Base-by-base conservation (phyloP, 192 early-diverging fungal genomes). In the Backusella circina region DNA sequence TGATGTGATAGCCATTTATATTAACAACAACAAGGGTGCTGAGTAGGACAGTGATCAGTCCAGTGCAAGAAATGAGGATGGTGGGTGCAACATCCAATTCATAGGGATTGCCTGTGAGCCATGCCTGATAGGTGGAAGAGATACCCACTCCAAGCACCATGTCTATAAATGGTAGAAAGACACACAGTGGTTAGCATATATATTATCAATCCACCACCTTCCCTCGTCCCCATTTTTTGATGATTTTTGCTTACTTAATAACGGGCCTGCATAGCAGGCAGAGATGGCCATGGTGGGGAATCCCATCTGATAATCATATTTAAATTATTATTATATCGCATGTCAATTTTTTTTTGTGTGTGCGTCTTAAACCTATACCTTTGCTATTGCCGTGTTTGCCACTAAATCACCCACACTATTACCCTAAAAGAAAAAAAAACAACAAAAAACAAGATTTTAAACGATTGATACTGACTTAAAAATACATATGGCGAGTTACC, bases 221-320 rank as follows among this genome's bases (percentile, higher is more conserved):
- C 16, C 50, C 18, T n/a, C n/a, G n/a, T n/a, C 7, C 23, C 15
- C 71, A 13, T 21, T 28, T 38, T 33, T 64, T 39, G 23, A n/a
- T n/a, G n/a, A n/a, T 61, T 10, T 26, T 37, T 38, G 5, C 76
- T 79, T 86, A 91, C 89, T 96, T 35, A 99, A 80, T 86, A 99
- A 90, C 23, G 97, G 97, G 13, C 93, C 88, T 26, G 94, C 96
- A 82, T 93, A 97, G 66, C 97, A 99, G 0, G 97, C 97, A 23
- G 92, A 91, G 32, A 99, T 87, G 0, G 96, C 97, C 96, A 99
- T 99, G 67, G 90, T 90, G n/a, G 96, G 95, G 68, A 90, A 95
- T 13, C 96, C 96, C 93, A 94, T 94, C 77, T 86, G 83, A 23
- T 72, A 70, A 26, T 36, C 50, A 68, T 28, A 35, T 36, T 47